Evolutionary conservation across 352 stramenopile genomes (phyloP), one percentile per base, ranked within the genome.

Genomic region (Pythium myriotylum): DNA sequence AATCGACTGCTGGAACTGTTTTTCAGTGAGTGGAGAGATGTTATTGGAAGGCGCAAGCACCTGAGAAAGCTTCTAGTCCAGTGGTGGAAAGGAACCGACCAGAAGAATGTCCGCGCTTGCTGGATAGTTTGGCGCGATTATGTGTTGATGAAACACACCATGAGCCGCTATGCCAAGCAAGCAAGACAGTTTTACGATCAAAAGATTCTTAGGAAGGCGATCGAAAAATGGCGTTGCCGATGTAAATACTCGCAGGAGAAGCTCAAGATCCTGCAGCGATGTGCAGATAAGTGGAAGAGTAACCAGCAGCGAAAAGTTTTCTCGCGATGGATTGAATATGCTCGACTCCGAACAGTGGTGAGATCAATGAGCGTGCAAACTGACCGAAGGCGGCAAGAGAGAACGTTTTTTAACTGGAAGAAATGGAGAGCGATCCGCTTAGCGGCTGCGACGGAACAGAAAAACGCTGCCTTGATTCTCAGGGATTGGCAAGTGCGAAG

Each of bases 91-190:
- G 13, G 27, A 0, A 4, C 10, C 7, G 35, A 27, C 0, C 37
- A 13, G 7, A 62, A 50, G 26, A 54, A 29, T 16, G 22, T 55
- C 0, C 4, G 5, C 4, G 22, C n/a, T 1, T 62, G 33, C 39
- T 67, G 59, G 59, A 46, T 19, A n/a, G 51, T 26, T 1, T 67
- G 59, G 59, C 45, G 12, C 14, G 8, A 1, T 10, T 67, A 48
- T 17, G 16, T 62, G 32, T n/a, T 23, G 1, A 9, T 39, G 4
- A 37, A 49, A 10, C 52, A 57, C 17, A 45, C 57, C 2, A 42
- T n/a, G 8, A 19, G n/a, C 19, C 3, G 17, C 4, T 6, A 16
- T 0, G 7, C 46, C 20, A 14, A 22, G 7, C 17, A 55, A 17
- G 52, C 59, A 1, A n/a, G 19, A 16, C 52, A 35, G 23, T 42